Evolutionary conservation across 441 rosid genomes (phyloP).

Genomic region (Bocquillonia castaneifolia): DNA sequence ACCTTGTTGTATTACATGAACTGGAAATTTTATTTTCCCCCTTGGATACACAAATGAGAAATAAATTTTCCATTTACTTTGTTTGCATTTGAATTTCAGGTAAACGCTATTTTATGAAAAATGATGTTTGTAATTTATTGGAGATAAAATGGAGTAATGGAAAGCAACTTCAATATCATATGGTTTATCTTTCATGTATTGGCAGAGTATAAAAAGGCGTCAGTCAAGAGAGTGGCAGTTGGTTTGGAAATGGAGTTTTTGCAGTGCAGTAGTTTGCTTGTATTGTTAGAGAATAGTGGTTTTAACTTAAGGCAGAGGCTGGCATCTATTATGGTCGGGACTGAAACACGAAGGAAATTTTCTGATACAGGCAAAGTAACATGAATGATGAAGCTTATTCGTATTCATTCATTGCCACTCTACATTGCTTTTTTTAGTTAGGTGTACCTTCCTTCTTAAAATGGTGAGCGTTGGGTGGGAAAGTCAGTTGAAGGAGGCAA

Average conservation of each 20-base stretch:
- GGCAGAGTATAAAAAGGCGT: no score
- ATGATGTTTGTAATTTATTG: not conserved
- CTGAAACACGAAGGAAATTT: not conserved
- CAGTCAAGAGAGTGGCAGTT: no score
- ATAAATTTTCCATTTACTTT: constrained; percentile 9
- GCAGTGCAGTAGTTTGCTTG: no score
- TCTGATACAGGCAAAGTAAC: not conserved
- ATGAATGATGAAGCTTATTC: not conserved
- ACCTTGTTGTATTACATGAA: constrained; percentile 18
- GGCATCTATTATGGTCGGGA: not conserved
- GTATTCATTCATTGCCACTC: not conserved
- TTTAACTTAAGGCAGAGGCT: no score
- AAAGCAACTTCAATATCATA: not conserved
- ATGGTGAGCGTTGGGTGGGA: constrained; percentile 17
- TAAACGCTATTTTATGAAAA: not conserved
- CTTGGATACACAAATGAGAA: constrained; percentile 2
- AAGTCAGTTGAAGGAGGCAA: not conserved
- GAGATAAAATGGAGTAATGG: not conserved
- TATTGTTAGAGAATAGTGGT: no score
- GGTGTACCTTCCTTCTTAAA: not conserved
- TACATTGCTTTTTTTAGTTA: not conserved
- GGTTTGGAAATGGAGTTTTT: no score
- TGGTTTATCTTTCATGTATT: not conserved
- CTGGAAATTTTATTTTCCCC: not conserved
- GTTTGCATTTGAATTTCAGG: not conserved